Conservation (phyloP, 2,329 filamentous ascomycete species). For the Phialophora verrucosa region DNA sequence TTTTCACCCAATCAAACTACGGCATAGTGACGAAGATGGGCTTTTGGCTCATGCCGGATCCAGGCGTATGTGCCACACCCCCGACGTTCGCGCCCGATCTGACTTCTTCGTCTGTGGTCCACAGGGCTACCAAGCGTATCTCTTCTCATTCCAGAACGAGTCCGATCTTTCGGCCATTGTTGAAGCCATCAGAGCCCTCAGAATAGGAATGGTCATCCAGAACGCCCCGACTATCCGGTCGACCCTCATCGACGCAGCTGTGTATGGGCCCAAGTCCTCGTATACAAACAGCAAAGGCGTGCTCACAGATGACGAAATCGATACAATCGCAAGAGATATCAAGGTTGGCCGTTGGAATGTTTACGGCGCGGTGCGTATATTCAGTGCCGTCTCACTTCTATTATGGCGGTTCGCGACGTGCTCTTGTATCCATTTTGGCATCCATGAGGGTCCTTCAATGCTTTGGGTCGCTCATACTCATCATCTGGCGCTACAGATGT, state of each 20-base stretch:
- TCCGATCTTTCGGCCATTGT: slow-evolving; percentile 15
- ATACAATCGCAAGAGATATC: slow-evolving; percentile 6
- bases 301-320: background rate
- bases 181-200: slow-evolving; percentile 13
- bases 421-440: too few relatives aligned
- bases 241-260: slow-evolving; percentile 13
- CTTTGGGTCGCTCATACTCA: too few relatives aligned
- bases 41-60: slow-evolving; percentile 35
- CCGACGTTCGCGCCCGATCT: background rate
- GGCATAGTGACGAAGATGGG: slow-evolving; percentile 38
- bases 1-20: slow-evolving; percentile 37
- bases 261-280: slow-evolving; percentile 5
- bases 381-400: too few relatives aligned
- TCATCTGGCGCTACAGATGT: slow-evolving; percentile 10
- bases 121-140: slow-evolving; percentile 26
- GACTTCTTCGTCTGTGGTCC: background rate
- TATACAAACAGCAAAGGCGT: slow-evolving; percentile 13
- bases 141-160: slow-evolving; percentile 31
- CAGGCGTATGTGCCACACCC: slow-evolving; percentile 9
- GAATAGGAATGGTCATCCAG: slow-evolving; percentile 18
- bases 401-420: too few relatives aligned
- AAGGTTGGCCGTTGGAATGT: slow-evolving; percentile 16
- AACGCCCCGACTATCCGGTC: slow-evolving; percentile 16
- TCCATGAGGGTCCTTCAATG: too few relatives aligned
- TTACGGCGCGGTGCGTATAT: too few relatives aligned